A percentile compares a stretch with the other conserved stretches of the same genome.
Conservation (phyloP, 1,284 basidiomycete genomes). For the Coriolopsis trogii region DNA sequence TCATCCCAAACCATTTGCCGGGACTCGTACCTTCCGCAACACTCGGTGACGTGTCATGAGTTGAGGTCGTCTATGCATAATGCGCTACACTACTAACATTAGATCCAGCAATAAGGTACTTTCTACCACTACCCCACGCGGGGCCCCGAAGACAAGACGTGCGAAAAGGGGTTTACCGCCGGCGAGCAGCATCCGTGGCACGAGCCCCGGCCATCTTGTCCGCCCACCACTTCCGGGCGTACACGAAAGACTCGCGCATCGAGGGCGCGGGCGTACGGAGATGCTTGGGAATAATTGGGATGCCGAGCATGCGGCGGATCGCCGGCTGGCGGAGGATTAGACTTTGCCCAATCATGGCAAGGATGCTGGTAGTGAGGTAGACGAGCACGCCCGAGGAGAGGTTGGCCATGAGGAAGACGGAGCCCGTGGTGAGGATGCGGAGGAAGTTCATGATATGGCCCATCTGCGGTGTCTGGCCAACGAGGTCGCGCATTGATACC, state of each 20-base stretch:
- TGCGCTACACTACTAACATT: conserved; percentile 17
- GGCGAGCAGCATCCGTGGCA: conserved; percentile 7
- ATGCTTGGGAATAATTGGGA: conserved; percentile 45
- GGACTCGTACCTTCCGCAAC: too few relatives aligned
- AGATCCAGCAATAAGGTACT: conserved; percentile 22
- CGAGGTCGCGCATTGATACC: conserved; percentile 63
- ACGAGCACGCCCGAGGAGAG: conserved; percentile 68
- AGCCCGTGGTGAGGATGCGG: conserved; percentile 59
- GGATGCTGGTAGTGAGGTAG: conserved; percentile 55
- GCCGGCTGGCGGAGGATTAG: conserved; percentile 47
- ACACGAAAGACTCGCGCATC: conserved; percentile 32
- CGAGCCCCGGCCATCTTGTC: conserved; percentile 28
- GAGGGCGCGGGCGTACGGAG: conserved; percentile 29
- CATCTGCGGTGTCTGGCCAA: conserved; percentile 48
- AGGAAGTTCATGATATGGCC: conserved; percentile 78
- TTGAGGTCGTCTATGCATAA: conserved; percentile 11
- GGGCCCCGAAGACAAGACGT: neutral
- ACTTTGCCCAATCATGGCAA: conserved; percentile 49
- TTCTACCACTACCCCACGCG: conserved; percentile 1
- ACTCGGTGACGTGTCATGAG: too few relatives aligned
- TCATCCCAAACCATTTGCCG: too few relatives aligned
- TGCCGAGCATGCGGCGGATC: conserved; percentile 49
- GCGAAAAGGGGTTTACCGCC: too few relatives aligned
- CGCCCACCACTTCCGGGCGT: conserved; percentile 33
- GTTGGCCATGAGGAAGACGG: conserved; percentile 62